phyloP scores from a whole-genome alignment of 352 stramenopile genomes.

The Pythium rishiriense region DNA sequence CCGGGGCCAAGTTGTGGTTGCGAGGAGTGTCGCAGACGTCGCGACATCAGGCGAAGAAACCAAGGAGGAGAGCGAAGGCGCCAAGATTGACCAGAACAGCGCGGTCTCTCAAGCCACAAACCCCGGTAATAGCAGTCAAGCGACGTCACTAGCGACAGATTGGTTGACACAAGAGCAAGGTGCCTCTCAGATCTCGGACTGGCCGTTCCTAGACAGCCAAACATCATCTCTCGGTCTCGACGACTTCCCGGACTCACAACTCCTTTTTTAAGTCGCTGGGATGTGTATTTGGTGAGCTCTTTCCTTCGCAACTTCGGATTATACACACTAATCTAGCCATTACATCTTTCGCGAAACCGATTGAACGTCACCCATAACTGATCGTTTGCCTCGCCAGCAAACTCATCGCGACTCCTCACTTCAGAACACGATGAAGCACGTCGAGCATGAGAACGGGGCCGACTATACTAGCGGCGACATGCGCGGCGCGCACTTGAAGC shows the following conservation, averaged over 20 bases:
- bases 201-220: constrained; percentile 37
- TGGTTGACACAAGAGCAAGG: constrained; percentile 9
- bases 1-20: constrained; percentile 13
- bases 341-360: neutral
- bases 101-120: neutral
- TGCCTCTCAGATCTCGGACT: constrained; percentile 27
- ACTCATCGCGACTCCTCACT: neutral
- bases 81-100: neutral
- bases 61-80: neutral
- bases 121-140: neutral
- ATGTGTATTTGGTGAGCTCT: constrained; percentile 28
- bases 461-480: constrained; percentile 38
- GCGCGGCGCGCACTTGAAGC: constrained; percentile 58
- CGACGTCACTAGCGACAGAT: neutral
- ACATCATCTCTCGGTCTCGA: constrained; percentile 35
- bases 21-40: constrained; percentile 42
- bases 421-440: constrained; percentile 5
- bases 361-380: neutral
- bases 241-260: constrained; percentile 56
- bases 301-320: no score
- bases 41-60: neutral
- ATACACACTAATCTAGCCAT: no score
- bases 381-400: neutral
- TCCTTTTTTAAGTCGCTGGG: constrained; percentile 48
- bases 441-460: neutral